These are phyloP conservation scores for Sherardia arvensis DNA, from an alignment of 257 asterid genomes.

Conservation along the genomic window DNA sequence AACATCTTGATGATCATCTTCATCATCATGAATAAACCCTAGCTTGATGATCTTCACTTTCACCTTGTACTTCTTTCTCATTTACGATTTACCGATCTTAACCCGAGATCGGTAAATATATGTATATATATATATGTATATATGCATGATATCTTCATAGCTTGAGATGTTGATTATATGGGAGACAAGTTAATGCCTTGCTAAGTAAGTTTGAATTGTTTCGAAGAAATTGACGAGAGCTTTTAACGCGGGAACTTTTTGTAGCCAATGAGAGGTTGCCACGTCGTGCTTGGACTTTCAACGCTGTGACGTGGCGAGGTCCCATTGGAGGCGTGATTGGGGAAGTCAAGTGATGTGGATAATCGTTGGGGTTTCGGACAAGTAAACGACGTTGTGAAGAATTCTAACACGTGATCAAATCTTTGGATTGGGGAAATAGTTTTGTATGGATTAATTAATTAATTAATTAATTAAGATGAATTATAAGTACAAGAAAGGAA, in stretches of 20 bases:
- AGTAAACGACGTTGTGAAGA: slow-evolving; percentile 35
- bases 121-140: no score
- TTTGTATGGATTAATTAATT: not conserved
- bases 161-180: not conserved
- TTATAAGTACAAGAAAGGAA: not conserved
- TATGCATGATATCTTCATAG: no score
- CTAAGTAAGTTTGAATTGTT: not conserved
- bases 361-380: slow-evolving; percentile 11
- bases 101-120: no score
- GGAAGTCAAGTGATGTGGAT: not conserved
- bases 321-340: slow-evolving; percentile 2
- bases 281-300: slow-evolving; percentile 9
- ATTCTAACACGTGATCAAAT: slow-evolving; percentile 54
- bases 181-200: not conserved
- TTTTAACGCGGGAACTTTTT: not conserved
- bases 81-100: no score
- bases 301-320: slow-evolving; percentile 23
- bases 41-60: slow-evolving; percentile 40
- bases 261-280: slow-evolving; percentile 10
- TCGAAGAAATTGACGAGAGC: slow-evolving; percentile 16
- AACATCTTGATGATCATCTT: not conserved
- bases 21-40: slow-evolving; percentile 13
- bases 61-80: slow-evolving; percentile 53
- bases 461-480: not conserved
- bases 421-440: slow-evolving; percentile 31